Evolutionary conservation across 179 eudicot genomes (phyloP).

Genomic region (Spinacia oleracea): DNA sequence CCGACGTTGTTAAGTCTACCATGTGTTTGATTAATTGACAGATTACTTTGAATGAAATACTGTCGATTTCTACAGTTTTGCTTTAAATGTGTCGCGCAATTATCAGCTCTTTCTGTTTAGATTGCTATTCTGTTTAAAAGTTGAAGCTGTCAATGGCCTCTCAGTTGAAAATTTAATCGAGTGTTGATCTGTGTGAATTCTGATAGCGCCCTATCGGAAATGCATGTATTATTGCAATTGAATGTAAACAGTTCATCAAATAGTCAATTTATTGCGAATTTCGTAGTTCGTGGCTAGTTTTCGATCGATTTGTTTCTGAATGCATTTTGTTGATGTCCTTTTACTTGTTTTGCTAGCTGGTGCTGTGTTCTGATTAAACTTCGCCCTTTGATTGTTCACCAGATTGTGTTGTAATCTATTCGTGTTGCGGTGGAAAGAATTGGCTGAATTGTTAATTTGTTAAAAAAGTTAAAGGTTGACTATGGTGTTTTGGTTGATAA

Average conservation of each 20-base stretch:
- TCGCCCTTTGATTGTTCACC: too few relatives aligned
- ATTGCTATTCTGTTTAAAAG: not conserved
- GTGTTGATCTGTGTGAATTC: not conserved
- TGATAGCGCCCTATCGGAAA: not conserved
- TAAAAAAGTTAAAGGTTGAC: not conserved
- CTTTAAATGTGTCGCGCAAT: not conserved
- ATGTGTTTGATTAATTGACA: constrained; percentile 18
- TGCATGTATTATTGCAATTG: too few relatives aligned
- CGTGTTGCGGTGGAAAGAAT: too few relatives aligned
- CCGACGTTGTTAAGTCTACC: not conserved
- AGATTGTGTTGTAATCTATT: not conserved
- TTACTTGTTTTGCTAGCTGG: too few relatives aligned
- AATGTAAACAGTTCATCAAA: not conserved
- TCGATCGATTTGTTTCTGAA: too few relatives aligned
- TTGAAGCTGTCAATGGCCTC: not conserved
- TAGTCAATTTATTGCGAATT: not conserved
- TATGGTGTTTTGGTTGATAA: not conserved
- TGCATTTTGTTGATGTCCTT: too few relatives aligned
- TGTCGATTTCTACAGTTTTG: not conserved
- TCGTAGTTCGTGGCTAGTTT: not conserved
- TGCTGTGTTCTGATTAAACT: too few relatives aligned
- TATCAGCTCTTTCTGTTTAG: not conserved
- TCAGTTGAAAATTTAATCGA: not conserved
- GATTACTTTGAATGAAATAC: not conserved
- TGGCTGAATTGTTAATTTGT: not conserved